Conservation (phyloP, 495 filamentous ascomycete species). For the Saxophila tyrrhenica region DNA sequence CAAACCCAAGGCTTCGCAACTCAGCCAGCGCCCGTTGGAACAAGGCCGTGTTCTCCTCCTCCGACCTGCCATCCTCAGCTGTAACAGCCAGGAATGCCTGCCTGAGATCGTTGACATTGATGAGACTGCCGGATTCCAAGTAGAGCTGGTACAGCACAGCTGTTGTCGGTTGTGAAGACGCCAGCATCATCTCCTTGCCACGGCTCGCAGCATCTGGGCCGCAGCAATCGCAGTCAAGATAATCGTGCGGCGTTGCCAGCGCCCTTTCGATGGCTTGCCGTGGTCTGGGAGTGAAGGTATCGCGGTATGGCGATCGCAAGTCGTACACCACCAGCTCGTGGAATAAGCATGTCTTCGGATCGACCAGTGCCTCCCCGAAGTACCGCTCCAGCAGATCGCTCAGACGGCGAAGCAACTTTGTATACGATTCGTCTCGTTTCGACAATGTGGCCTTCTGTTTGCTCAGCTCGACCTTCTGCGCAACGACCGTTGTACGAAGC, state of each 20-base stretch:
- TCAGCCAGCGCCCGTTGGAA: constrained; percentile 82
- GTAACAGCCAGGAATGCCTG: constrained; percentile 71
- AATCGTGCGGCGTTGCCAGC: constrained; percentile 69
- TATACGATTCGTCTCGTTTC: constrained; percentile 64
- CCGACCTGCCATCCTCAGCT: constrained; percentile 47
- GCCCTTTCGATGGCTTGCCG: constrained; percentile 72
- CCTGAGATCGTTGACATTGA: constrained; percentile 88
- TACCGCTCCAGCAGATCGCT: constrained; percentile 42
- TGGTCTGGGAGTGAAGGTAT: constrained; percentile 70
- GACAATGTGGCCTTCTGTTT: constrained; percentile 66
- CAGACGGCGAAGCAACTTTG: constrained; percentile 58
- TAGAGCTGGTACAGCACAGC: constrained; percentile 85
- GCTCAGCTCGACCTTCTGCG: constrained; percentile 76
- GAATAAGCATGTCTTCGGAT: constrained; percentile 54
- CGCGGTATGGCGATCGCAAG: constrained; percentile 62
- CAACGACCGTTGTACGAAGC: constrained; percentile 72
- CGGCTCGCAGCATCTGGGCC: constrained; percentile 28
- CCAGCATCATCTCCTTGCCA: constrained; percentile 28
- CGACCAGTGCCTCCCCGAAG: constrained; percentile 42
- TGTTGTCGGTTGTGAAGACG: constrained; percentile 59
- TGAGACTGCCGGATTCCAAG: constrained; percentile 72
- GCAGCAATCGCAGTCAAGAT: constrained; percentile 67
- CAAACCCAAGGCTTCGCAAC: constrained; percentile 69
- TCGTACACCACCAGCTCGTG: constrained; percentile 82
- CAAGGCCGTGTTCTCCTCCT: constrained; percentile 37